A percentile compares a stretch with the other conserved stretches of the same genome.
phyloP scores from a whole-genome alignment of 257 asterid genomes.

The Solanum dulcamara region DNA sequence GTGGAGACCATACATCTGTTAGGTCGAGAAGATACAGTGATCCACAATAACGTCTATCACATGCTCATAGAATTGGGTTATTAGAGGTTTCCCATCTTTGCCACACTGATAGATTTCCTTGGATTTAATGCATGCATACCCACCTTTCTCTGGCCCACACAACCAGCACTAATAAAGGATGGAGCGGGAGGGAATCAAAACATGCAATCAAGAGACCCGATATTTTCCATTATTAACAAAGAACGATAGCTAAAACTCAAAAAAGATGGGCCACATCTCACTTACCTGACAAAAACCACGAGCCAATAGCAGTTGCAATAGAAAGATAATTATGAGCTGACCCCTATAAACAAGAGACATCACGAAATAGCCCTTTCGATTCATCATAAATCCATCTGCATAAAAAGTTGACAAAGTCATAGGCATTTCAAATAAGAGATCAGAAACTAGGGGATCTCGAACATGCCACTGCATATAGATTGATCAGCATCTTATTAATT shows the following conservation, averaged over 20 bases:
- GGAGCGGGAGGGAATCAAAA: background rate
- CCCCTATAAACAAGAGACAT: constrained; percentile 45
- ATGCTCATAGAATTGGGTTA: background rate
- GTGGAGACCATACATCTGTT: background rate
- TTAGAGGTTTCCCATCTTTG: background rate
- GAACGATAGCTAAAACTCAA: background rate
- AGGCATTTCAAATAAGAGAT: background rate
- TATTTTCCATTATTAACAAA: background rate
- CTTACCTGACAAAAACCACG: background rate
- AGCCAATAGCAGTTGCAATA: background rate
- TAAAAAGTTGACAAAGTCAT: background rate
- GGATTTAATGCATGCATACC: background rate
- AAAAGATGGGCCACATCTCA: background rate
- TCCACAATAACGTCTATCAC: background rate
- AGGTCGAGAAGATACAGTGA: background rate
- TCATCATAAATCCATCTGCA: constrained; percentile 96
- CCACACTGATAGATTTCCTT: background rate
- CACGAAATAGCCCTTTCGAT: constrained; percentile 81
- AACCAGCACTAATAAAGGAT: background rate
- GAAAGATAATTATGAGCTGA: background rate
- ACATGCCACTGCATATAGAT: background rate
- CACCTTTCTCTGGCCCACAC: background rate
- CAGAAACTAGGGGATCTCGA: background rate
- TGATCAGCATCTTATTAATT: background rate
- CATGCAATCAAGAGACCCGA: background rate